Base-by-base conservation (phyloP, 1,284 basidiomycete genomes). In the Flammula alnicola region DNA sequence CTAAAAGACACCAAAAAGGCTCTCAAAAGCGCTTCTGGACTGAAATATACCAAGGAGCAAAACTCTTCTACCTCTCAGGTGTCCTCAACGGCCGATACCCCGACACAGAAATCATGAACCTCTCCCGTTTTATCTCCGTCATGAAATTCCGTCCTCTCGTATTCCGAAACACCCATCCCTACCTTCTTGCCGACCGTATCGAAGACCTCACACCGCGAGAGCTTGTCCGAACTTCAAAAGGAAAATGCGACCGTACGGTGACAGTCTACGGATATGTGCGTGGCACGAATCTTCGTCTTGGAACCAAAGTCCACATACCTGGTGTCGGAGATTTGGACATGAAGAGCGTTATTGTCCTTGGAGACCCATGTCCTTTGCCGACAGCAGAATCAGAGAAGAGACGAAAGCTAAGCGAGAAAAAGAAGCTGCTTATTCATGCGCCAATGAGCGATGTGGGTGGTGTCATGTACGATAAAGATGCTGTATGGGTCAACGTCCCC, bases 11-110 rank as follows among this genome's bases (percentile, higher is more conserved):
- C 94, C 44, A 99, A 99, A 76, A 98, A 98, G 67, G 75, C 88
- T 0, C 82, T 99, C 38, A 99, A 99, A 96, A 94, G 68, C 91
- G 97, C n/a, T 99, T 99, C 75, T 99, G 97, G 96, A 95, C 96
- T 0, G 97, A 99, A 70, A 98, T 99, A 12, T 98, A 98, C 70
- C 91, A 95, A 66, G 97, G 97, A 42, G 96, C 97, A 38, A 99
- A 98, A 69, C 85, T 99, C 12, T 99, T 99, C 75, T 98, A 98
- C 69, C 88, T 99, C 39, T 96, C 93, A 1, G 97, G 97, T 12
- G 94, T 99, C 36, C 83, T 99, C 60, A 99, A 99, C 62, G 96
- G 96, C 10, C 91, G 97, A 29, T 99, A 99, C 66, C 97, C 97
- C 17, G 97, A 99, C 70, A 86, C 84, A 19, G 97, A 99, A 73